phyloP scores from a whole-genome alignment of 1,284 basidiomycete genomes.

The Macrocystidia cucumis region DNA sequence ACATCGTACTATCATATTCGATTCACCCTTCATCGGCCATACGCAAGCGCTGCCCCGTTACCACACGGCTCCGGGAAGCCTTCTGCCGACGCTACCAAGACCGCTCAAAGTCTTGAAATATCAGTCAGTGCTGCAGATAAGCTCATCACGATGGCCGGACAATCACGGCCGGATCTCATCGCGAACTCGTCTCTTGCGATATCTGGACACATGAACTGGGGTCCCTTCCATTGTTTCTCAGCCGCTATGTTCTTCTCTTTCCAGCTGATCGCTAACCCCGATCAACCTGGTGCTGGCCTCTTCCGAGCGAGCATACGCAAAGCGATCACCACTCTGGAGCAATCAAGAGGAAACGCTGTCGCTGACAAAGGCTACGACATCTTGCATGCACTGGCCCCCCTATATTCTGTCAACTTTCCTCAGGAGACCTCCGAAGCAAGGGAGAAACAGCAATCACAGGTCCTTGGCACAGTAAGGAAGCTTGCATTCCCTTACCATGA shows the following conservation, averaged over 20 bases:
- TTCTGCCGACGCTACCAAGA: conserved; percentile 33
- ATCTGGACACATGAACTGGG: conserved; percentile 77
- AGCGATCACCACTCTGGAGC: conserved; percentile 55
- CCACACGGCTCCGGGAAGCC: conserved; percentile 19
- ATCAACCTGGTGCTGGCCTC: conserved; percentile 63
- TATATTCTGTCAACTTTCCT: conserved; percentile 57
- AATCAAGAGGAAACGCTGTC: conserved; percentile 49
- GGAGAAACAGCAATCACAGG: conserved; percentile 49
- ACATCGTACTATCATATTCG: conserved; percentile 73
- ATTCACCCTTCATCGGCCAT: conserved; percentile 74
- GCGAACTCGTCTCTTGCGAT: conserved; percentile 60
- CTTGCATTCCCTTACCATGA: conserved; percentile 77
- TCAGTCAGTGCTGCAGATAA: conserved; percentile 68
- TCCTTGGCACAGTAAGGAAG: conserved; percentile 59
- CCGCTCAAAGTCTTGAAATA: conserved; percentile 56
- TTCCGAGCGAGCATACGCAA: conserved; percentile 69
- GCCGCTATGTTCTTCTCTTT: conserved; percentile 84
- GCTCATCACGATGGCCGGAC: conserved; percentile 65
- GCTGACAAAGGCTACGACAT: conserved; percentile 70
- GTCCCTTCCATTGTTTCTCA: conserved; percentile 73
- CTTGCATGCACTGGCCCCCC: conserved; percentile 56
- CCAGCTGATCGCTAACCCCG: conserved; percentile 70
- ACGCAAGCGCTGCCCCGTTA: conserved; percentile 37
- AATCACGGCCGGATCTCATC: conserved; percentile 63
- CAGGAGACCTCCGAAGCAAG: conserved; percentile 37